Conservation (phyloP, 441 rosid species). For the Populus hybrid region DNA sequence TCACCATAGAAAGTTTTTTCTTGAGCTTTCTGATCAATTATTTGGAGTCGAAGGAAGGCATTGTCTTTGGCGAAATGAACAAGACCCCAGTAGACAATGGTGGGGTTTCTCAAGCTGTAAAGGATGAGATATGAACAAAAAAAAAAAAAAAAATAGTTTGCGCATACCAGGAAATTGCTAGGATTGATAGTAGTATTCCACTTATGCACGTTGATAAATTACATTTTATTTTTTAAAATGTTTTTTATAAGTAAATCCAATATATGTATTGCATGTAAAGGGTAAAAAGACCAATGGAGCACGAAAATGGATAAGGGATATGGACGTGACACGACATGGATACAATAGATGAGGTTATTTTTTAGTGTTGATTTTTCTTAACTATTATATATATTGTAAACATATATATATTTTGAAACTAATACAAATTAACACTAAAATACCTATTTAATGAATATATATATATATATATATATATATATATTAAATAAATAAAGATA, state of each 20-base stretch:
- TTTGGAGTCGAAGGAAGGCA: background rate
- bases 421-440: too few relatives aligned
- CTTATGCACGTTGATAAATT: background rate
- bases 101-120: background rate
- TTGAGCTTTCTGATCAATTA: background rate
- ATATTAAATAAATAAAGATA: too few relatives aligned
- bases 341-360: too few relatives aligned
- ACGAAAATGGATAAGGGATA: too few relatives aligned
- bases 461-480: too few relatives aligned
- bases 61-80: background rate
- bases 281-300: background rate
- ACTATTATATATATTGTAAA: too few relatives aligned
- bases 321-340: too few relatives aligned
- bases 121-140: background rate
- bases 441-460: too few relatives aligned
- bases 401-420: too few relatives aligned
- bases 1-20: conserved; percentile 10
- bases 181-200: background rate
- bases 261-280: too few relatives aligned
- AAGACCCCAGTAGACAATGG: background rate
- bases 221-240: too few relatives aligned
- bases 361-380: background rate
- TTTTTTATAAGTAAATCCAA: background rate
- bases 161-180: background rate
- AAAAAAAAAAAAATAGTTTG: background rate